phyloP scores from a whole-genome alignment of 2,329 filamentous ascomycete genomes.

The Xylariales sp. region DNA sequence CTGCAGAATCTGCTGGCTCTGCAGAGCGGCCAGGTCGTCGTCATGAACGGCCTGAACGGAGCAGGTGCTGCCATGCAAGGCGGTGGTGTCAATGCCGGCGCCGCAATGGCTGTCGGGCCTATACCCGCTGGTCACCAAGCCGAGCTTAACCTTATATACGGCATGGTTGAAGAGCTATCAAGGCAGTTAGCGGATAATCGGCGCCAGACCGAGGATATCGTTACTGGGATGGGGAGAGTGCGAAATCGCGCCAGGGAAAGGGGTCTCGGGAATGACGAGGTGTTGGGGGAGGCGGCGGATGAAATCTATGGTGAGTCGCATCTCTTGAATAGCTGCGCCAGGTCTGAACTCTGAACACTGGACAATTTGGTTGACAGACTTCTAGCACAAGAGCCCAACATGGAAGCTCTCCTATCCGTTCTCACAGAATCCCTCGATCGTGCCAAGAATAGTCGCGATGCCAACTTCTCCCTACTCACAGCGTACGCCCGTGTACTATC shows the following conservation, averaged over 20 bases:
- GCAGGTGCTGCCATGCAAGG: constrained; percentile 22
- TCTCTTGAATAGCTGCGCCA: too few relatives aligned
- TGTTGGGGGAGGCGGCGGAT: constrained; percentile 50
- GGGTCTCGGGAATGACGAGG: constrained; percentile 52
- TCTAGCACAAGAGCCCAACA: constrained; percentile 53
- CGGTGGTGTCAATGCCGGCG: constrained; percentile 29
- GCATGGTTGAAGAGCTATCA: constrained; percentile 63
- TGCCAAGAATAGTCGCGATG: constrained; percentile 49
- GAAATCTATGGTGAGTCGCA: constrained; percentile 55
- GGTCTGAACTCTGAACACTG: too few relatives aligned
- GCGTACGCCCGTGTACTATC: constrained; percentile 55
- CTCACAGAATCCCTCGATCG: constrained; percentile 59
- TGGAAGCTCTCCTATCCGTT: constrained; percentile 57
- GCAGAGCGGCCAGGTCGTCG: constrained; percentile 4
- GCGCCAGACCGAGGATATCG: constrained; percentile 58
- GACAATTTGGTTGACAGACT: too few relatives aligned
- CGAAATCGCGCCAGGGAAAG: constrained; percentile 50
- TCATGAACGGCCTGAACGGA: constrained; percentile 13
- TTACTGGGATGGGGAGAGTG: constrained; percentile 57
- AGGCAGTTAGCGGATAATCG: constrained; percentile 59
- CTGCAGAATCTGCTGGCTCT: constrained; percentile 6
- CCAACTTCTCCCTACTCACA: constrained; percentile 34
- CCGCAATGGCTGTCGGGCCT: constrained; percentile 45
- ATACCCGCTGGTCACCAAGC: constrained; percentile 65
- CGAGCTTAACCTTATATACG: constrained; percentile 64